Evolutionary conservation across 1,284 basidiomycete genomes (phyloP), one percentile per base, ranked within the genome.

Genomic region (Puccinia triticina): DNA sequence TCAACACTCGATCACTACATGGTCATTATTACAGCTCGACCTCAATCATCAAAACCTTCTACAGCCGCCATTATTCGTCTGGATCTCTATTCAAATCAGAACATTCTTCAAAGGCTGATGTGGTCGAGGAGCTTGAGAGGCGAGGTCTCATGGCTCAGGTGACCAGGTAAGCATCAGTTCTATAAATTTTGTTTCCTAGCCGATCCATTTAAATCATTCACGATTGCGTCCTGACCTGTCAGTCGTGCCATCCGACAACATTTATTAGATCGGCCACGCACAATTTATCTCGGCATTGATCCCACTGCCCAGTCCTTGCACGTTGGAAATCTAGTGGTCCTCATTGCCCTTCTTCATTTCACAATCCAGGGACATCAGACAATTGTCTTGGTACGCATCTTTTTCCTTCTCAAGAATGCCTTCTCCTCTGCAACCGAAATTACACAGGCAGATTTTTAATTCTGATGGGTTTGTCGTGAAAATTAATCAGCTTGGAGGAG

Each of bases 281-380:
- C 91, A 0, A 90, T 96, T 23, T 99, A 99, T 86, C 90, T 92
- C 18, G 96, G 96, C 55, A 90, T 98, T 73, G 97, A 99, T 87
- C 97, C 97, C 0, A 94, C 95, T 0, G 96, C 96, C 0, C 89
- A 88, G 46, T 92, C 94, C 0, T 89, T 99, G 26, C 96, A 99
- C 87, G 93, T 95, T 77, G 96, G 96, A 2, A 96, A 99, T 86
- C 90, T 99, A 1, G 88, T 98, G 21, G 95, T 96, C 0, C 89
- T 99, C 40, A 89, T 99, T 84, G 92, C 91, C 69, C 87, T 98
- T 69, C 88, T 96, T 32, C 96, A 98, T 86, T 96, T 98, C 87
- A 92, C 93, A 57, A 86, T 93, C 26, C 90, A 90, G 46, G 94
- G 95, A 0, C 95, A 99, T 87, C 89, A 89, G 37, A 90, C 92